phyloP scores from a whole-genome alignment of 2,329 filamentous ascomycete species.

The Fusarium fujikuroi region DNA sequence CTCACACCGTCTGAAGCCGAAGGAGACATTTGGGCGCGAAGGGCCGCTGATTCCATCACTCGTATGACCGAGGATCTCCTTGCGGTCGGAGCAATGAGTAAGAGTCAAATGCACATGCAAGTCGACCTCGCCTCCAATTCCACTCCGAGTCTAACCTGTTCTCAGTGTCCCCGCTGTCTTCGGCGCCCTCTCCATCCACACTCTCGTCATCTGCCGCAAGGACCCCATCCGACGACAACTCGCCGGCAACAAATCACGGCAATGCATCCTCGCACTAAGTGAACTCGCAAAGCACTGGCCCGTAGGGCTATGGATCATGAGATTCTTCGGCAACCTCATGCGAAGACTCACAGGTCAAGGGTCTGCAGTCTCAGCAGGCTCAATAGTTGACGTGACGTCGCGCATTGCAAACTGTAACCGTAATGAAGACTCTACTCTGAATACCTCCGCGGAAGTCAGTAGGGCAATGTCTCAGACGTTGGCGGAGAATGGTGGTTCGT shows the following conservation, averaged over 20 bases:
- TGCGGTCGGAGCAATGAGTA: slow-evolving; percentile 7
- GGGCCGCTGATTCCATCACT: slow-evolving; percentile 33
- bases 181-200: slow-evolving; percentile 35
- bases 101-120: slow-evolving; percentile 23
- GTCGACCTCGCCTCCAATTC: background rate
- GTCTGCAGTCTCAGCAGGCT: background rate
- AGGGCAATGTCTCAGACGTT: background rate
- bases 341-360: slow-evolving; percentile 27
- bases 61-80: slow-evolving; percentile 32
- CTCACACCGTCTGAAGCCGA: slow-evolving; percentile 1
- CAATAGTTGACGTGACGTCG: slow-evolving; percentile 22
- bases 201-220: slow-evolving; percentile 30
- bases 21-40: slow-evolving; percentile 5
- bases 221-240: slow-evolving; percentile 27
- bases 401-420: background rate
- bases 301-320: slow-evolving; percentile 34
- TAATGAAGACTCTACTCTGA: background rate
- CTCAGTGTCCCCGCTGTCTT: slow-evolving; percentile 26
- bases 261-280: slow-evolving; percentile 35
- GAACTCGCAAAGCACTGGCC: slow-evolving; percentile 36
- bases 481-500: background rate
- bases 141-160: accelerated
- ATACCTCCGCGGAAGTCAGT: accelerated
- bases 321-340: slow-evolving; percentile 33
- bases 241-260: slow-evolving; percentile 36